A percentile compares a stretch with the other conserved stretches of the same genome.
Evolutionary conservation across 192 early-diverging fungal species (phyloP).

Genomic region (Piromyces sp.): DNA sequence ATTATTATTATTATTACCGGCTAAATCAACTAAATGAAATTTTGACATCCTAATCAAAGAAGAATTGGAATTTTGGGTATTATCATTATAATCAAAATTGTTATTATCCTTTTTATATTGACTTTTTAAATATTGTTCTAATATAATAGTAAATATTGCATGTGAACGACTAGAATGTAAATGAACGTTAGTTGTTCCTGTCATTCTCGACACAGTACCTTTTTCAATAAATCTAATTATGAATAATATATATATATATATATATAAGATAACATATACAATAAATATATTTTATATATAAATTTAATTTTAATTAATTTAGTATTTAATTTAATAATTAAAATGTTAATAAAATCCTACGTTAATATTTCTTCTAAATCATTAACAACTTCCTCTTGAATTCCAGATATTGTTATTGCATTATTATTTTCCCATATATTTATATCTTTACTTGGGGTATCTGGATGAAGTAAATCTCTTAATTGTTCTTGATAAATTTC

Average conservation of each 20-base stretch:
- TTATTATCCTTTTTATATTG: background rate
- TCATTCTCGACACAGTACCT: conserved; percentile 20
- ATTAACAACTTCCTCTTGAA: conserved; percentile 12
- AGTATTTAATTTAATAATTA: too few species aligned
- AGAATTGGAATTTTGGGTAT: background rate
- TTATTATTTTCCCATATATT: conserved; percentile 21
- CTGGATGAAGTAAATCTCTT: conserved; percentile 18
- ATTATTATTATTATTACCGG: background rate
- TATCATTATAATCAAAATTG: background rate
- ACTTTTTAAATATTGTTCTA: conserved; percentile 11
- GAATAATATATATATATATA: too few species aligned
- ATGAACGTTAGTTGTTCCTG: conserved; percentile 30
- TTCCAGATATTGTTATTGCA: conserved; percentile 16
- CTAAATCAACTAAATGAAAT: conserved; percentile 4
- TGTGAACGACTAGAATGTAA: conserved; percentile 19
- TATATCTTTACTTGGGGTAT: conserved; percentile 14
- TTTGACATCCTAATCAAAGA: background rate
- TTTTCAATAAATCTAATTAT: conserved; percentile 12
- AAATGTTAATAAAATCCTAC: background rate
- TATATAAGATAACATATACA: too few species aligned
- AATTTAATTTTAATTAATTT: too few species aligned
- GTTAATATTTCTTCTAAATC: conserved; percentile 9
- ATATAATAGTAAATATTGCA: conserved; percentile 24
- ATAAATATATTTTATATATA: too few species aligned
- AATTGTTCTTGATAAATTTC: conserved; percentile 43